Conservation (phyloP, 768 basidiomycete species). For the Suillus brevipes region DNA sequence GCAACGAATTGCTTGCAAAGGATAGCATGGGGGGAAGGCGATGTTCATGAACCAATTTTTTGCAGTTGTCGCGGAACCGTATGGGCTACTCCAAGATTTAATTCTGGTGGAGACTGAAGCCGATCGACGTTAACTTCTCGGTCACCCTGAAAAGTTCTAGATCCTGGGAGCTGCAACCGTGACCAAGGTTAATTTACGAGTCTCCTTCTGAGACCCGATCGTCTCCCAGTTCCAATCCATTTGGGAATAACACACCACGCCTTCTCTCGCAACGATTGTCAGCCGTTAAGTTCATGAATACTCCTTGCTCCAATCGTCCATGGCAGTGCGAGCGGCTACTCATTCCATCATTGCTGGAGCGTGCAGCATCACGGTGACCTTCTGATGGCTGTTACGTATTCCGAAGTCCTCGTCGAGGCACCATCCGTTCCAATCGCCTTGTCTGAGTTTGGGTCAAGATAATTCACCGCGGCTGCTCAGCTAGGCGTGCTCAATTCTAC, state of each 20-base stretch:
- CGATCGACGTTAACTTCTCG: not conserved
- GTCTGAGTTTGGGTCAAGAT: too few relatives aligned
- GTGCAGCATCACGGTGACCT: not conserved
- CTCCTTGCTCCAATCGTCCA: not conserved
- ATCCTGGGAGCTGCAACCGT: too few relatives aligned
- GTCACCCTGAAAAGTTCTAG: not conserved
- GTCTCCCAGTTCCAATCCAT: too few relatives aligned
- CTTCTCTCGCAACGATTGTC: not conserved
- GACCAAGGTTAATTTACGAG: not conserved
- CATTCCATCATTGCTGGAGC: not conserved
- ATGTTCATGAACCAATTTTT: not conserved
- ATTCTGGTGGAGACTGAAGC: not conserved
- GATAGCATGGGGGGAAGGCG: not conserved
- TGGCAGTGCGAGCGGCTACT: not conserved
- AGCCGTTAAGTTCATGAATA: not conserved
- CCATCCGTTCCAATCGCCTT: not conserved
- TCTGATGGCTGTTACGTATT: constrained; percentile 3
- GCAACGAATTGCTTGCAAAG: not conserved
- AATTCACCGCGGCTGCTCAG: not conserved
- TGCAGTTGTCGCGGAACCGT: too few relatives aligned
- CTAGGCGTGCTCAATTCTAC: too few relatives aligned
- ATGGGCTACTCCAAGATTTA: not conserved
- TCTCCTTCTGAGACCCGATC: not conserved
- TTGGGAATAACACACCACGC: too few relatives aligned
- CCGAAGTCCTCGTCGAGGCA: not conserved